Conservation (phyloP, 2,329 filamentous ascomycete genomes). For the Achaetomium macrosporum region DNA sequence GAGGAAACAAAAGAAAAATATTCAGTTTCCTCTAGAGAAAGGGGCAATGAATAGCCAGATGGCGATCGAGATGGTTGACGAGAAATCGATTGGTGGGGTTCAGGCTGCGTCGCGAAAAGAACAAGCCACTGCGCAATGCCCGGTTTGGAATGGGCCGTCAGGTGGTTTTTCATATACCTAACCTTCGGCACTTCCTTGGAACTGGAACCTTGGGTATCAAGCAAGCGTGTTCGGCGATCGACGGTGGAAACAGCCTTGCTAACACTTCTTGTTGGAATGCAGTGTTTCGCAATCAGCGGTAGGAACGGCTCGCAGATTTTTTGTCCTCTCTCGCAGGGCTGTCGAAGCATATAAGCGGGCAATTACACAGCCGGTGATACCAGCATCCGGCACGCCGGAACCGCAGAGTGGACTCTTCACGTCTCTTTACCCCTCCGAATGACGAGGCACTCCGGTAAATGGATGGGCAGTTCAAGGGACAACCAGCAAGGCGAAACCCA, state of each 20-base stretch:
- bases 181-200: not conserved
- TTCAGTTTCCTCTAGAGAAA: not conserved
- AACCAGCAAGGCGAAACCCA: no score
- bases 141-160: not conserved
- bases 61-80: conserved; percentile 9
- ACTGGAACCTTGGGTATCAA: not conserved
- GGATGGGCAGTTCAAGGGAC: not conserved
- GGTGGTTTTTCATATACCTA: not conserved
- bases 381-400: not conserved
- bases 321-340: not conserved
- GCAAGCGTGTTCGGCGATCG: not conserved
- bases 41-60: conserved; percentile 4
- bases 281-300: not conserved
- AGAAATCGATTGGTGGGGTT: conserved; percentile 18
- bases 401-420: not conserved
- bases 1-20: conserved; percentile 8
- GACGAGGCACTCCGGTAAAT: not conserved
- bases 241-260: not conserved
- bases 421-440: not conserved
- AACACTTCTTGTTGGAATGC: not conserved
- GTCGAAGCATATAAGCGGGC: not conserved
- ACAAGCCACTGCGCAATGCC: conserved; percentile 4
- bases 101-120: not conserved
- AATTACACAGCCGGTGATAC: not conserved
- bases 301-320: conserved; percentile 2